Percentiles rank a stretch among this genome's conserved stretches.
phyloP scores from a whole-genome alignment of 768 basidiomycete genomes.

The Lyophyllum shimeji region DNA sequence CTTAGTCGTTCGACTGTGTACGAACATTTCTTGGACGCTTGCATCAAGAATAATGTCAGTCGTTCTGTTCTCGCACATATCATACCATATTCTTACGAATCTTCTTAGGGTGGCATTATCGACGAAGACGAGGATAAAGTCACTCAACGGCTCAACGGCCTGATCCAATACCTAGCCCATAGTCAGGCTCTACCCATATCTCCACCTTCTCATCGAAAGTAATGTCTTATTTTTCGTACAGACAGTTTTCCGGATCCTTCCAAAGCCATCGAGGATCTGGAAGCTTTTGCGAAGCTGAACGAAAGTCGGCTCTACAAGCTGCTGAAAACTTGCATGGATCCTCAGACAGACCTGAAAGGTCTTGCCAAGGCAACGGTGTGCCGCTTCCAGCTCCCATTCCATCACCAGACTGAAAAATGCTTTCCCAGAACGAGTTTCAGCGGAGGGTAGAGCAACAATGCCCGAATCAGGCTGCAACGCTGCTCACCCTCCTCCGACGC shows the following conservation, averaged over 20 bases:
- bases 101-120: constrained; percentile 79
- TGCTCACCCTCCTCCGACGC: constrained; percentile 68
- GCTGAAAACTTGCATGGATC: constrained; percentile 77
- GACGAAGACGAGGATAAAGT: constrained; percentile 77
- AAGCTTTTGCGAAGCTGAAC: constrained; percentile 83
- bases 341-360: constrained; percentile 78
- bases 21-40: constrained; percentile 69
- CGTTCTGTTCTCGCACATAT: not conserved
- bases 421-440: constrained; percentile 68
- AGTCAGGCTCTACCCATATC: constrained; percentile 46
- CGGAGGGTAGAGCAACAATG: constrained; percentile 74
- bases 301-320: constrained; percentile 85
- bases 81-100: constrained; percentile 1
- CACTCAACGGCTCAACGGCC: constrained; percentile 47
- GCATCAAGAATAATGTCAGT: constrained; percentile 82
- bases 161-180: constrained; percentile 48
- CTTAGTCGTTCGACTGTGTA: constrained; percentile 67
- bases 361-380: constrained; percentile 77
- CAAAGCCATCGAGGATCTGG: constrained; percentile 77
- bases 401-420: not conserved
- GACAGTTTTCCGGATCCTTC: constrained; percentile 64
- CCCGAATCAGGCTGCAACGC: constrained; percentile 60
- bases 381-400: not conserved
- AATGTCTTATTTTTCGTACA: constrained; percentile 23
- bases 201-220: not conserved